Evolutionary conservation across 164 flowering plant species (phyloP).

Genomic region (Tetracentron sinense): DNA sequence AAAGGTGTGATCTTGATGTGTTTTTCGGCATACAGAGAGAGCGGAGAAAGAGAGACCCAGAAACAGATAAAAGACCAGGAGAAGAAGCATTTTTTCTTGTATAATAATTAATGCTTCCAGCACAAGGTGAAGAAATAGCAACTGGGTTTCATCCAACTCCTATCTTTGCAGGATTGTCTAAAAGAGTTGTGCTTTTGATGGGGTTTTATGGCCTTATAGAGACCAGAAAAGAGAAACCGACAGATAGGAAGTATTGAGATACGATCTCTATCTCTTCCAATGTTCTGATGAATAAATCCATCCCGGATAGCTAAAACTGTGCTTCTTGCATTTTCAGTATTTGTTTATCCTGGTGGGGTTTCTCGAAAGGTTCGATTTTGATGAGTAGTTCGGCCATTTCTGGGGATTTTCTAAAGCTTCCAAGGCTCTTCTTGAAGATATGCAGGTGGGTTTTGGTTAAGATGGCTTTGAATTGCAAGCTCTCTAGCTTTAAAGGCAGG

Average conservation of each 20-base stretch:
- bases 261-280: slow-evolving; percentile 12
- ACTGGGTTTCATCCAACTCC: slow-evolving; percentile 25
- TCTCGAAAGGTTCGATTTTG: slow-evolving; percentile 22
- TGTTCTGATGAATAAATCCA: slow-evolving; percentile 5
- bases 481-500: slow-evolving; percentile 31
- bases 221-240: slow-evolving; percentile 3
- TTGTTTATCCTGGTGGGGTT: slow-evolving; percentile 11
- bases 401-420: slow-evolving; percentile 39
- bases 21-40: slow-evolving; percentile 24
- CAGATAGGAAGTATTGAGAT: neutral
- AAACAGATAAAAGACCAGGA: slow-evolving; percentile 17
- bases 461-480: slow-evolving; percentile 56
- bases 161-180: slow-evolving; percentile 25
- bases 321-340: slow-evolving; percentile 11
- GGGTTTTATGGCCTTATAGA: slow-evolving; percentile 14
- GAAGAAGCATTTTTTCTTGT: slow-evolving; percentile 9
- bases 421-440: slow-evolving; percentile 37
- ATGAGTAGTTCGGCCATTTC: slow-evolving; percentile 40
- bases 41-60: slow-evolving; percentile 11
- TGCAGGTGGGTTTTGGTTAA: slow-evolving; percentile 45
- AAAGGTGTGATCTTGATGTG: slow-evolving; percentile 22
- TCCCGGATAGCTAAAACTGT: slow-evolving; percentile 5
- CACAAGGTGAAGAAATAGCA: neutral
- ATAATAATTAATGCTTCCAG: slow-evolving; percentile 20
- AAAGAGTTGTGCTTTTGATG: slow-evolving; percentile 19